Conservation (phyloP, 495 filamentous ascomycete genomes). For the Geopyxis carbonaria region DNA sequence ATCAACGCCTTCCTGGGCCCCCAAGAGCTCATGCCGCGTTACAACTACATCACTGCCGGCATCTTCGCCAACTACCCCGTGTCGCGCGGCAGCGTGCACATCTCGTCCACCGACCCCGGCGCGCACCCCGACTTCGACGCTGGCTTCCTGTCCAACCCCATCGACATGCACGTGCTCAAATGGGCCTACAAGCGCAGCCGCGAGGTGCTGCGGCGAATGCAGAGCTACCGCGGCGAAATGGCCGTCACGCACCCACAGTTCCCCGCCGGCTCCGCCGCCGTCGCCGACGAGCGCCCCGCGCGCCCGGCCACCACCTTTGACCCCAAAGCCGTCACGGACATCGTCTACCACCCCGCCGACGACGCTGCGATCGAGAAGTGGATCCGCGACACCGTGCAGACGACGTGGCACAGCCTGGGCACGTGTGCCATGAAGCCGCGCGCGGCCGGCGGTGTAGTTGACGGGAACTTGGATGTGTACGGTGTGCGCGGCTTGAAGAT, state of each 20-base stretch:
- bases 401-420: conserved; percentile 37
- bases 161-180: conserved; percentile 19
- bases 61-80: conserved; percentile 36
- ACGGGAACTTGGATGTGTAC: conserved; percentile 33
- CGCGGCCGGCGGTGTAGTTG: conserved; percentile 35
- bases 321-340: conserved; percentile 17
- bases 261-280: conserved; percentile 30
- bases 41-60: conserved; percentile 27
- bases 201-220: conserved; percentile 39
- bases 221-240: conserved; percentile 37
- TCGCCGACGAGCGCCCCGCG: conserved; percentile 10
- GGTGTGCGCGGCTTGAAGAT: conserved; percentile 34
- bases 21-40: conserved; percentile 19
- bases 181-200: conserved; percentile 37
- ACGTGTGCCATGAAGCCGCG: conserved; percentile 25
- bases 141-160: conserved; percentile 28
- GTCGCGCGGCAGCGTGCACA: conserved; percentile 40
- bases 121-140: conserved; percentile 30
- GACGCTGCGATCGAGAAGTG: conserved; percentile 34
- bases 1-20: conserved; percentile 25
- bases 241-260: conserved; percentile 36
- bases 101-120: conserved; percentile 28
- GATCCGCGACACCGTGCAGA: conserved; percentile 30
- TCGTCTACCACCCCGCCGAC: conserved; percentile 37
- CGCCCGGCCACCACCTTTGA: background rate